A percentile compares a stretch with the other conserved stretches of the same genome.
These are phyloP conservation scores for Lobosporangium transversale DNA, from an alignment of 192 early-diverging fungal species.

Conservation along the genomic window DNA sequence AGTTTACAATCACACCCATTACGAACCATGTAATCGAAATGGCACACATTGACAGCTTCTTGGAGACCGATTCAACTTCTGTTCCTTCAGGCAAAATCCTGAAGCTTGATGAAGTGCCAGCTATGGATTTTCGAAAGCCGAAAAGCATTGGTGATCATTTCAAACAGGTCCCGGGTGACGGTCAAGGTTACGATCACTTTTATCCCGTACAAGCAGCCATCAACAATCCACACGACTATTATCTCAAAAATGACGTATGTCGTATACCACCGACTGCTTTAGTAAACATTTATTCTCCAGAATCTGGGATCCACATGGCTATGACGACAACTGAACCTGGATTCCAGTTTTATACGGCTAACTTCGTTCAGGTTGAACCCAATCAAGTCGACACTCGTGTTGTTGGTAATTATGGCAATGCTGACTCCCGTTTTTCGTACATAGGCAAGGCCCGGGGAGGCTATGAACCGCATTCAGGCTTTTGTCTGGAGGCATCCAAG, in stretches of 20 bases:
- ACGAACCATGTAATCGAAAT: slow-evolving; percentile 65
- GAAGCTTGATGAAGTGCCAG: slow-evolving; percentile 39
- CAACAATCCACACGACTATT: background rate
- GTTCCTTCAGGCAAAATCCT: slow-evolving; percentile 79
- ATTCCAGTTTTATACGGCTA: slow-evolving; percentile 88
- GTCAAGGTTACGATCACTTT: slow-evolving; percentile 85
- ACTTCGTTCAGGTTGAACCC: slow-evolving; percentile 62
- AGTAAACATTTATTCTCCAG: slow-evolving; percentile 60
- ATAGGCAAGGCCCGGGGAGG: slow-evolving; percentile 42
- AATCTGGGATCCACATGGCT: slow-evolving; percentile 70
- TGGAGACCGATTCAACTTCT: slow-evolving; percentile 63
- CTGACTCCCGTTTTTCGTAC: slow-evolving; percentile 24
- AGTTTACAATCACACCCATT: slow-evolving; percentile 9
- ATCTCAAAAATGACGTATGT: slow-evolving; percentile 24
- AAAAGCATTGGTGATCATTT: slow-evolving; percentile 66
- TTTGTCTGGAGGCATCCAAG: slow-evolving; percentile 74
- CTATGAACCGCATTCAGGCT: slow-evolving; percentile 61
- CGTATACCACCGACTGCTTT: slow-evolving; percentile 42
- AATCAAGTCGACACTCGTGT: slow-evolving; percentile 50
- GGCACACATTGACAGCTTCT: slow-evolving; percentile 58
- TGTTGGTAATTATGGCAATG: slow-evolving; percentile 27
- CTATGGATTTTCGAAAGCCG: slow-evolving; percentile 68
- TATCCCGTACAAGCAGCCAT: slow-evolving; percentile 63
- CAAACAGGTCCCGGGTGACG: slow-evolving; percentile 59
- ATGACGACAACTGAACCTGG: slow-evolving; percentile 76